A percentile compares a stretch with the other conserved stretches of the same genome.
Evolutionary conservation across 192 early-diverging fungal species (phyloP).

Genomic region (Podochytrium sp.): DNA sequence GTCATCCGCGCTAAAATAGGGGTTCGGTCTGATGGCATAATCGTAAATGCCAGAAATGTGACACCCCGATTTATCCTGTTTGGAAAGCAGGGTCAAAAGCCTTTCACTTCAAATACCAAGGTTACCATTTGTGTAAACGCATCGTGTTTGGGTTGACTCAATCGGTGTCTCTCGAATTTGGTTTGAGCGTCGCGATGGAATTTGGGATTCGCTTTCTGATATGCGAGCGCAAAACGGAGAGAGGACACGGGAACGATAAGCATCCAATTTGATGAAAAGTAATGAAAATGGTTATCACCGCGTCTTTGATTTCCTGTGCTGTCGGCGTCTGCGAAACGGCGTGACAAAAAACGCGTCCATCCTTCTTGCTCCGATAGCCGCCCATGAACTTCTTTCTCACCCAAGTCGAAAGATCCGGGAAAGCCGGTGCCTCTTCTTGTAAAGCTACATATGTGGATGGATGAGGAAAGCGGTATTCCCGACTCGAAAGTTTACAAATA

Average conservation of each 20-base stretch:
- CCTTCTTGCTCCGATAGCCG: slow-evolving; percentile 48
- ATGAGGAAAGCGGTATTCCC: too few relatives aligned
- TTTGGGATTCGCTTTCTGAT: slow-evolving; percentile 25
- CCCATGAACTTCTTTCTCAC: slow-evolving; percentile 55
- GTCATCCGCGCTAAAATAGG: slow-evolving; percentile 52
- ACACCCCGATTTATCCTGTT: slow-evolving; percentile 47
- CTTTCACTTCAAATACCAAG: not conserved
- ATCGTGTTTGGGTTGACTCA: slow-evolving; percentile 44
- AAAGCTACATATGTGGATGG: too few relatives aligned
- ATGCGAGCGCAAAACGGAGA: not conserved
- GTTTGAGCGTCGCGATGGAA: slow-evolving; percentile 65
- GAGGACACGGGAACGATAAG: not conserved
- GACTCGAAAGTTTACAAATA: too few relatives aligned
- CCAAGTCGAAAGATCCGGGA: slow-evolving; percentile 37
- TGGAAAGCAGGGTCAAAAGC: not conserved
- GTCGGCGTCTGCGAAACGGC: slow-evolving; percentile 59
- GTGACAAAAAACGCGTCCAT: slow-evolving; percentile 54
- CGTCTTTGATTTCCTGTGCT: slow-evolving; percentile 56
- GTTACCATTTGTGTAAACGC: slow-evolving; percentile 61
- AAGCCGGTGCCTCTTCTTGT: too few relatives aligned
- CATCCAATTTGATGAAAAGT: not conserved
- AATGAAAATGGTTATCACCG: slow-evolving; percentile 36
- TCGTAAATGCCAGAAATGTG: slow-evolving; percentile 48
- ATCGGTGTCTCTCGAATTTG: slow-evolving; percentile 46
- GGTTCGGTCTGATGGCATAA: slow-evolving; percentile 34